Percentiles rank a stretch among this genome's conserved stretches.
Conservation (phyloP, 2,329 filamentous ascomycete species). For the Aureobasidium vineae region DNA sequence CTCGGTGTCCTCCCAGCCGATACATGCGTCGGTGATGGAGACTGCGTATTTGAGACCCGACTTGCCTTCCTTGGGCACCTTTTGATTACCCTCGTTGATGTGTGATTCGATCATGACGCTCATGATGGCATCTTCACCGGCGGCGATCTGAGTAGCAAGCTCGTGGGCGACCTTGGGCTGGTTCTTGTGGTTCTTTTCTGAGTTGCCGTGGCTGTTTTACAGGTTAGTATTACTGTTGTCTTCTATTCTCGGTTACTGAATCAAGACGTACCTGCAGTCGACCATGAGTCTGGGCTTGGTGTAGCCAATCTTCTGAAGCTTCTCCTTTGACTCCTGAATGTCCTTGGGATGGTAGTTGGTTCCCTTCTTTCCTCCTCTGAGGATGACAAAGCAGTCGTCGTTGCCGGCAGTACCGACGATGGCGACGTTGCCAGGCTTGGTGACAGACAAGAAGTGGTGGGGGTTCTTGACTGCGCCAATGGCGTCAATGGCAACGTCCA, state of each 20-base stretch:
- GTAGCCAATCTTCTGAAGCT: constrained; percentile 71
- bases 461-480: constrained; percentile 89
- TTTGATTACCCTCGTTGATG: constrained; percentile 90
- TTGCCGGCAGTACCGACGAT: constrained; percentile 95
- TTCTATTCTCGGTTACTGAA: background rate
- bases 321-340: constrained; percentile 78
- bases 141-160: constrained; percentile 78
- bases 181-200: constrained; percentile 90
- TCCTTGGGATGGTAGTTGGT: constrained; percentile 90
- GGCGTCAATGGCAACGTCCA: constrained; percentile 89
- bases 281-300: constrained; percentile 78
- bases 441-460: constrained; percentile 96
- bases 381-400: constrained; percentile 94
- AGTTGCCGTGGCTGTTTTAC: constrained; percentile 75
- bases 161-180: constrained; percentile 87
- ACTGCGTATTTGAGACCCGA: constrained; percentile 86
- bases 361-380: constrained; percentile 86
- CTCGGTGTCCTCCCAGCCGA: constrained; percentile 89
- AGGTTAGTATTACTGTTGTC: background rate
- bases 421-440: constrained; percentile 90
- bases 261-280: constrained; percentile 61
- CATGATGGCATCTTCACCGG: constrained; percentile 84
- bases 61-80: constrained; percentile 84
- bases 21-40: constrained; percentile 96
- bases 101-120: constrained; percentile 99